phyloP scores from a whole-genome alignment of 495 filamentous ascomycete species.

The Friedmanniomyces simplex region DNA sequence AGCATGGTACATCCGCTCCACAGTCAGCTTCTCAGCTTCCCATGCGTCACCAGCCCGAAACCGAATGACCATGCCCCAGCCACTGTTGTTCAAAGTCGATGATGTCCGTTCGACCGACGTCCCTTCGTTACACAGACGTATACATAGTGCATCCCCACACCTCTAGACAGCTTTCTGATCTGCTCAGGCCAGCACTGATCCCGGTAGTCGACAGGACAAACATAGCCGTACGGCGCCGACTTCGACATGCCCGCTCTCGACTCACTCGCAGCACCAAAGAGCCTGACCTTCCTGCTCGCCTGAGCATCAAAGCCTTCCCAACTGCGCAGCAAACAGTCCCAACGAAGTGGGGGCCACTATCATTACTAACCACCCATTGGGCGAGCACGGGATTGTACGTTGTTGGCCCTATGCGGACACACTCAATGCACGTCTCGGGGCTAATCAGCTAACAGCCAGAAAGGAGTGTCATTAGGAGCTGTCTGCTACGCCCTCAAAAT shows the following conservation, averaged over 20 bases:
- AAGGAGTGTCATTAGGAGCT: slow-evolving; percentile 13
- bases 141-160: slow-evolving; percentile 24
- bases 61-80: neutral
- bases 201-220: slow-evolving; percentile 48
- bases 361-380: no score
- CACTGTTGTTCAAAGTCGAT: neutral
- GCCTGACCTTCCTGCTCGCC: neutral
- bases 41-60: slow-evolving; percentile 28
- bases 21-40: slow-evolving; percentile 18
- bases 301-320: slow-evolving; percentile 9
- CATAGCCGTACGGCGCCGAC: slow-evolving; percentile 32
- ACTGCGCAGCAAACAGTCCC: no score
- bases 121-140: slow-evolving; percentile 31
- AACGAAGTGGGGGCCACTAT: no score
- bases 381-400: no score
- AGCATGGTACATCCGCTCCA: slow-evolving; percentile 32
- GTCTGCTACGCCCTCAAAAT: neutral
- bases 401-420: slow-evolving; percentile 35
- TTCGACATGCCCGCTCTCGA: slow-evolving; percentile 22
- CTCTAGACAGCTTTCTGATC: slow-evolving; percentile 31
- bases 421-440: no score
- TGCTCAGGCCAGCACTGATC: slow-evolving; percentile 43
- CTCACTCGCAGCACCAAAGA: slow-evolving; percentile 31
- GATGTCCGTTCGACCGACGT: no score
- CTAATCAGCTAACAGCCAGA: no score